A percentile compares a stretch with the other conserved stretches of the same genome.
phyloP scores from a whole-genome alignment of 768 basidiomycete species.

The Brasilioporus rufonigricans region DNA sequence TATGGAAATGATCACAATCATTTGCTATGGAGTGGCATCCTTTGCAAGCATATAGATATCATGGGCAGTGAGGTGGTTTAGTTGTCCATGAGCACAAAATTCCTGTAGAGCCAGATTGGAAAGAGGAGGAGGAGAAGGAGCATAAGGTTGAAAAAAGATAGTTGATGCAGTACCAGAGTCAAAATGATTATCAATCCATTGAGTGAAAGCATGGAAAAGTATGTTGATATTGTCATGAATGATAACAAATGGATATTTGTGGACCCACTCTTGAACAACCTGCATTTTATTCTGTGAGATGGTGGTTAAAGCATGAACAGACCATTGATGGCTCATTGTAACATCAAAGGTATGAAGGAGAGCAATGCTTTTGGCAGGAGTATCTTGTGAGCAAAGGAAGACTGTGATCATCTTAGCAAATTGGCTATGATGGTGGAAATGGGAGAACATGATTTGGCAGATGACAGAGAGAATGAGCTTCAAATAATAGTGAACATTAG shows the following conservation, averaged over 20 bases:
- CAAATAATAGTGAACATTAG: not conserved
- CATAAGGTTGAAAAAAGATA: constrained; percentile 29
- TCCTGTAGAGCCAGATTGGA: no score
- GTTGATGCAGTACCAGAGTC: constrained; percentile 37
- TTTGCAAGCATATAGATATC: constrained; percentile 22
- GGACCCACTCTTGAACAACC: not conserved
- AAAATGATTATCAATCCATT: constrained; percentile 38
- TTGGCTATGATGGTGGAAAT: not conserved
- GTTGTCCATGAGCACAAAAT: no score
- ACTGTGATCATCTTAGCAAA: not conserved
- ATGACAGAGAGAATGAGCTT: not conserved
- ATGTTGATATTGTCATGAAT: constrained; percentile 16
- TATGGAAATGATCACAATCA: not conserved
- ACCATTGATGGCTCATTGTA: not conserved
- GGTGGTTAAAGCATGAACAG: not conserved
- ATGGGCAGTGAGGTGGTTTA: no score
- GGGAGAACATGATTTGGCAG: not conserved
- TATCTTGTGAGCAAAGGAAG: not conserved
- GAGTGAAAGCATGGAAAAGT: constrained; percentile 36
- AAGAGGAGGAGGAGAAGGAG: no score
- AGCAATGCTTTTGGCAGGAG: not conserved
- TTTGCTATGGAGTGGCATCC: not conserved
- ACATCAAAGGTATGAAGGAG: not conserved
- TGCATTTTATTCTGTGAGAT: not conserved
- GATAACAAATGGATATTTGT: not conserved